Evolutionary conservation across 371 early-diverging fungal genomes (phyloP).

Genomic region (Nosema muscidifuracis): DNA sequence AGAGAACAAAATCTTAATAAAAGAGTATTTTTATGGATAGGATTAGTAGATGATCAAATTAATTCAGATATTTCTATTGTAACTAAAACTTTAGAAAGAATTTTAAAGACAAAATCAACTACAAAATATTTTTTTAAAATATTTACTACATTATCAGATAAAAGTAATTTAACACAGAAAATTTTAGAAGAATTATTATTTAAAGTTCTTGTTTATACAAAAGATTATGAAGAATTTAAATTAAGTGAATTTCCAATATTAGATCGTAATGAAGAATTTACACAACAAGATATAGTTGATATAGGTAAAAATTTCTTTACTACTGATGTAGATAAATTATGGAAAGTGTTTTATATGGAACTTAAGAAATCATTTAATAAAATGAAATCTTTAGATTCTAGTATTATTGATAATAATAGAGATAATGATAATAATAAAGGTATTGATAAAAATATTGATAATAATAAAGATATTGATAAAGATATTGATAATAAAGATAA

Average conservation of each 20-base stretch:
- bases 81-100: slow-evolving; percentile 8
- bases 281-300: slow-evolving; percentile 5
- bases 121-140: slow-evolving; percentile 34
- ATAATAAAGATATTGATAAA: no score
- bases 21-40: slow-evolving; percentile 53
- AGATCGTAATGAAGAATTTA: background rate
- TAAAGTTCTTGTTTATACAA: slow-evolving; percentile 11
- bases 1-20: slow-evolving; percentile 57
- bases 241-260: background rate
- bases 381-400: no score
- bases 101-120: slow-evolving; percentile 2
- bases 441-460: no score
- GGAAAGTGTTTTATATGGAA: slow-evolving; percentile 28
- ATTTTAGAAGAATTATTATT: slow-evolving; percentile 30
- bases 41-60: background rate
- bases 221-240: background rate
- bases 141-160: slow-evolving; percentile 26
- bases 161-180: slow-evolving; percentile 14
- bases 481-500: no score
- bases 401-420: no score
- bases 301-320: slow-evolving; percentile 24
- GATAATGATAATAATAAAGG: no score
- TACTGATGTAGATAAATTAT: slow-evolving; percentile 23
- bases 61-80: background rate
- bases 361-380: slow-evolving; percentile 9